phyloP scores from a whole-genome alignment of 768 basidiomycete genomes.

The Rubroboletus pulcherrimus region DNA sequence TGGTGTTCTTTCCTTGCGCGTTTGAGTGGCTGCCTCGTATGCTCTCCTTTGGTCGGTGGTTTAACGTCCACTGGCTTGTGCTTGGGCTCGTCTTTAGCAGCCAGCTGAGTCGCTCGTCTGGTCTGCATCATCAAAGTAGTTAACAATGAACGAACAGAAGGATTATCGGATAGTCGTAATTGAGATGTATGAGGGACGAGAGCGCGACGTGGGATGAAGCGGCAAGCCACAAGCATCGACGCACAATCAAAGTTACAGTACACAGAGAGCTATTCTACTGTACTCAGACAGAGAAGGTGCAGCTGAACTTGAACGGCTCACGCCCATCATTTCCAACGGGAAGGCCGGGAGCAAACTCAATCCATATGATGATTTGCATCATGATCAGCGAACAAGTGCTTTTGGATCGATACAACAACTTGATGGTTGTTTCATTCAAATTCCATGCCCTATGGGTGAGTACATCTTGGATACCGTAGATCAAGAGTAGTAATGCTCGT shows the following conservation, averaged over 20 bases:
- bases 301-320: too few relatives aligned
- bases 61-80: background rate
- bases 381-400: background rate
- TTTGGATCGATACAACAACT: background rate
- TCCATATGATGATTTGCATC: background rate
- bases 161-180: background rate
- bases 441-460: conserved; percentile 5
- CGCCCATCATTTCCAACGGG: background rate
- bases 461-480: background rate
- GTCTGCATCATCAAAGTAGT: conserved; percentile 23
- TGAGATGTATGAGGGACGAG: background rate
- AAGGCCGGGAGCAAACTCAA: background rate
- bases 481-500: background rate
- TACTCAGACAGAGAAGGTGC: too few relatives aligned
- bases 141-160: background rate
- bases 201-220: background rate
- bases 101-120: conserved; percentile 11
- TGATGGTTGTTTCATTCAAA: background rate
- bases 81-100: background rate
- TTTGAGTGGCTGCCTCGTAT: conserved; percentile 12
- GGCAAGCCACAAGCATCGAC: background rate
- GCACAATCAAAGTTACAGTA: background rate
- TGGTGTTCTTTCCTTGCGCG: conserved; percentile 6
- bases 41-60: background rate
- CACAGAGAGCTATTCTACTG: too few relatives aligned